These are phyloP conservation scores for Trypethelium eluteriae DNA, from an alignment of 495 filamentous ascomycete species.

Conservation along the genomic window DNA sequence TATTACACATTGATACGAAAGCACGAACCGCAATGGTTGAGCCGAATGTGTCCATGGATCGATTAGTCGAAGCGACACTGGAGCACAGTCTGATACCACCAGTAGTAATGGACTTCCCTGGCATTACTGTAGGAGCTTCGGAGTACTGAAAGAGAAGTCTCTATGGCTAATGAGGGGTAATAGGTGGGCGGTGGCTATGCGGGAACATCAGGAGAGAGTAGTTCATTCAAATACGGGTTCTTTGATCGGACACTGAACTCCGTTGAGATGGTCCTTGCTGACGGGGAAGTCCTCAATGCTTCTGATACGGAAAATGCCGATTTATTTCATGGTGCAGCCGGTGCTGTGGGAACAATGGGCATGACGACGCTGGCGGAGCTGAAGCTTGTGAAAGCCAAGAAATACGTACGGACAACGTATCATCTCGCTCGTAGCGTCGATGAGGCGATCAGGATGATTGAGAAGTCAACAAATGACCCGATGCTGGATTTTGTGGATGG, in stretches of 20 bases:
- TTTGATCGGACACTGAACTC: background rate
- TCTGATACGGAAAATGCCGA: background rate
- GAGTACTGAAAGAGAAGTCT: too few relatives aligned
- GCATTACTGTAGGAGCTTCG: background rate
- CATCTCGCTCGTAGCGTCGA: background rate
- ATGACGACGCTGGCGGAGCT: background rate
- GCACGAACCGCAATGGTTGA: background rate
- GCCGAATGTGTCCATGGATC: background rate
- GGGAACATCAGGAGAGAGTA: background rate
- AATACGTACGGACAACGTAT: background rate
- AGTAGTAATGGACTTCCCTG: background rate
- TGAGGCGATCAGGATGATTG: background rate
- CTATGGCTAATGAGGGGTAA: too few relatives aligned
- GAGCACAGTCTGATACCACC: background rate
- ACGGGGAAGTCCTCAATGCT: background rate
- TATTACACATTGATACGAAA: too few relatives aligned
- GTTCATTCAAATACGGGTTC: background rate
- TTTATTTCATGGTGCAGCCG: background rate
- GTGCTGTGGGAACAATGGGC: background rate
- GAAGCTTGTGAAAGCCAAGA: background rate
- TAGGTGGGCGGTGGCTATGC: background rate
- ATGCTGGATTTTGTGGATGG: background rate
- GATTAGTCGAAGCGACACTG: background rate
- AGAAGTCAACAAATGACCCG: background rate
- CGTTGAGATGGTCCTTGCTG: background rate